Evolutionary conservation across 2,329 filamentous ascomycete genomes (phyloP).

Genomic region (Alternaria infectoria): DNA sequence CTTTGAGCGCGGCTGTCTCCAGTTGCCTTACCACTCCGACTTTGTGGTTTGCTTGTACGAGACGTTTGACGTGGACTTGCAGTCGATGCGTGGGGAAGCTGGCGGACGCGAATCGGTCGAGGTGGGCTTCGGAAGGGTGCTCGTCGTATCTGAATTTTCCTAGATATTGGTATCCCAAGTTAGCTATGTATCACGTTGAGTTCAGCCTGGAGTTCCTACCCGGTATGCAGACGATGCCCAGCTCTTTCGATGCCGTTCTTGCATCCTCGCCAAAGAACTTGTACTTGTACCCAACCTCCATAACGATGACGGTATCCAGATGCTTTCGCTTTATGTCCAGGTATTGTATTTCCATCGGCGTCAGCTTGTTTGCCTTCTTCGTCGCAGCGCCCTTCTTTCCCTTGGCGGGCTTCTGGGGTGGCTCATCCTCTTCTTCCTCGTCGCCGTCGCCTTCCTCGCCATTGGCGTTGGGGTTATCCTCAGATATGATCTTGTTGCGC

Average conservation of each 20-base stretch:
- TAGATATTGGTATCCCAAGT: constrained; percentile 79
- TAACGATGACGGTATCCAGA: constrained; percentile 85
- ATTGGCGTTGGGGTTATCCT: constrained; percentile 59
- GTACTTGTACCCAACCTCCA: constrained; percentile 98
- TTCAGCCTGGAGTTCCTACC: constrained; percentile 41
- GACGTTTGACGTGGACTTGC: constrained; percentile 89
- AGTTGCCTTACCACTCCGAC: constrained; percentile 94
- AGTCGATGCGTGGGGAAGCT: constrained; percentile 93
- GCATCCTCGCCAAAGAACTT: constrained; percentile 97
- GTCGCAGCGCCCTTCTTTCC: constrained; percentile 57
- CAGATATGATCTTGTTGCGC: constrained; percentile 61
- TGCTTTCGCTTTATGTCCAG: constrained; percentile 93
- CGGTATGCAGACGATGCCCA: constrained; percentile 95
- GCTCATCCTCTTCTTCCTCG: constrained; percentile 62
- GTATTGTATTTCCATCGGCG: constrained; percentile 91
- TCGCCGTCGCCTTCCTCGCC: constrained; percentile 63
- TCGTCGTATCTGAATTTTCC: constrained; percentile 92
- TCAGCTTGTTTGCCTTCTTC: constrained; percentile 84
- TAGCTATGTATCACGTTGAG: not conserved
- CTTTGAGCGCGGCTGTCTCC: constrained; percentile 94
- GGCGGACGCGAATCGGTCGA: constrained; percentile 90
- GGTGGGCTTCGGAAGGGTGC: constrained; percentile 80
- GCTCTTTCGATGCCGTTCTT: constrained; percentile 81
- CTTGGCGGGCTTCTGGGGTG: constrained; percentile 58
- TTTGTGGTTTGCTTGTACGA: constrained; percentile 92